Percentiles rank a stretch among this genome's conserved stretches.
phyloP scores from a whole-genome alignment of 2,329 filamentous ascomycete species.

The Botryosphaeria dothidea region DNA sequence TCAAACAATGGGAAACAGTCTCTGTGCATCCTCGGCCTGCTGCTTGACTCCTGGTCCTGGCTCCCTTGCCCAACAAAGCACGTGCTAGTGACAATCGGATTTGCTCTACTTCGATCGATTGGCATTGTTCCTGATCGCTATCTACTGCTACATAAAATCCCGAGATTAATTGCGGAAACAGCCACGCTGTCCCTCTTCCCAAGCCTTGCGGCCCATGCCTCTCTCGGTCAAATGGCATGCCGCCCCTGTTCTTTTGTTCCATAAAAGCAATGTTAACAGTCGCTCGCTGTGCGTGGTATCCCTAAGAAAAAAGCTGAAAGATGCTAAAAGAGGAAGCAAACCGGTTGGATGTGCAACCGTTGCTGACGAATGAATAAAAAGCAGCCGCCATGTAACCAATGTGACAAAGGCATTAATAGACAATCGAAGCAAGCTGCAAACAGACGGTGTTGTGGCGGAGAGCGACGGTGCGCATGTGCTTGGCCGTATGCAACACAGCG shows the following conservation, averaged over 20 bases:
- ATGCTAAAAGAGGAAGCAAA: slow-evolving; percentile 1
- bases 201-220: slow-evolving; percentile 7
- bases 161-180: slow-evolving; percentile 3
- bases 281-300: slow-evolving; percentile 20
- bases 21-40: background rate
- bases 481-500: background rate
- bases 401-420: background rate
- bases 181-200: background rate
- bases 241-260: slow-evolving; percentile 6
- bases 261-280: slow-evolving; percentile 16
- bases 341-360: background rate
- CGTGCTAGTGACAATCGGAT: background rate
- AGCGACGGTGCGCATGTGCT: slow-evolving; percentile 1
- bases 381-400: background rate
- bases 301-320: background rate
- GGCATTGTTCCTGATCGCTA: slow-evolving; percentile 17
- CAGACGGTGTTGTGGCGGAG: background rate
- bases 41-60: background rate
- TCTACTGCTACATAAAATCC: slow-evolving; percentile 19
- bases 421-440: background rate
- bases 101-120: background rate
- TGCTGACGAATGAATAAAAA: slow-evolving; percentile 1
- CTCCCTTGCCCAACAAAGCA: background rate
- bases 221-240: slow-evolving; percentile 16
- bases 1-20: background rate